Evolutionary conservation across 75 land plant species (phyloP), one percentile per base, ranked within the genome.

Genomic region (Selaginella moellendorffii): DNA sequence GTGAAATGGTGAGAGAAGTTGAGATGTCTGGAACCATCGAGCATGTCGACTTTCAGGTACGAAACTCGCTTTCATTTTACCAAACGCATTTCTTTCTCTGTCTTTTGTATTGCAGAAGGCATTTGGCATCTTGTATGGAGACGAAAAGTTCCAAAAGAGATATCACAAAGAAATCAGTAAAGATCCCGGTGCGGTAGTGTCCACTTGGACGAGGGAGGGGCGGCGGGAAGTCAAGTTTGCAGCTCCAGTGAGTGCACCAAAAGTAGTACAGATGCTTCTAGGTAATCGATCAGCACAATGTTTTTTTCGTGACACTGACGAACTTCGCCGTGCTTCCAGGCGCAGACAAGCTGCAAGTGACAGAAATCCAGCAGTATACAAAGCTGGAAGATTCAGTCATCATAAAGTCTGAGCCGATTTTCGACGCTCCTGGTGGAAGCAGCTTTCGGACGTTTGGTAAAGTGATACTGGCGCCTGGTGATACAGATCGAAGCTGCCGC

Each of bases 161-260:
- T 67, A 54, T 31, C 64, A 69, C 26, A 69, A 69, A 19, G 62
- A 31, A 36, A 21, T 69, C 24, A 69, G 62, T 28, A 24, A 52
- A 31, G 71, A 69, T 27, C 71, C 71, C 27, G 65, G 53, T 63
- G 71, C 71, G 22, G 71, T 62, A 61, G 71, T 56, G n/a, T 42
- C 71, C 17, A 1, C 26, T 25, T 69, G 71, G 71, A 63, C 31
- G 24, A 46, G 30, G 30, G 46, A 62, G n/a, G 25, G 64, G 12
- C 27, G 46, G 53, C 71, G 71, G 8, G 62, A 29, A 8, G 64
- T 63, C n/a, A 52, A n/a, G 19, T 69, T 63, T 52, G 29, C 27
- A 2, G 71, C 71, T 25, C 27, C 71, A 1, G n/a, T 52, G 65
- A 21, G 62, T 24, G 71, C 65, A 26, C 71, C 71, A 27, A 46